These are phyloP conservation scores for Linnemannia schmuckeri DNA, from an alignment of 192 early-diverging fungal genomes.

Conservation along the genomic window DNA sequence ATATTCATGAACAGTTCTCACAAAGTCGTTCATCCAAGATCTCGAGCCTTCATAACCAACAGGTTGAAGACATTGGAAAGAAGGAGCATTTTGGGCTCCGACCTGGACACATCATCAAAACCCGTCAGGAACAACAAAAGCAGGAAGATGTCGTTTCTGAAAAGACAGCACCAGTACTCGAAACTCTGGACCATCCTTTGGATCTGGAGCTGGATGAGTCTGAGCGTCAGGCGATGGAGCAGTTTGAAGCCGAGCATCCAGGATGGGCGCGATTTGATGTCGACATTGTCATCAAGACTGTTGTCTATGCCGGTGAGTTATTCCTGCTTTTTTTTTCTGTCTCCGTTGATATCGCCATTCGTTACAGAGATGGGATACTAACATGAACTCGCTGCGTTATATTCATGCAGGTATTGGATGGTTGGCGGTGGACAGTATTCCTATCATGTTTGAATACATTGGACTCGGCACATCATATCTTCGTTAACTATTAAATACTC, in stretches of 20 bases:
- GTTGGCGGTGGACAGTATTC: slow-evolving; percentile 59
- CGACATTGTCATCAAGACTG: slow-evolving; percentile 70
- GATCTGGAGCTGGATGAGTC: slow-evolving; percentile 40
- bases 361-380: not conserved
- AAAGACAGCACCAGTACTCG: not conserved
- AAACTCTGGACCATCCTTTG: slow-evolving; percentile 12
- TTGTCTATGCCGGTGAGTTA: slow-evolving; percentile 66
- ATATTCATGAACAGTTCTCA: slow-evolving; percentile 62
- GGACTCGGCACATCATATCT: slow-evolving; percentile 40
- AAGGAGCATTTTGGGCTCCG: slow-evolving; percentile 46
- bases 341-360: not conserved
- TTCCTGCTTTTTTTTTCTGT: not conserved
- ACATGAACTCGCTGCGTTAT: not conserved
- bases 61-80: slow-evolving; percentile 20
- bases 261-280: slow-evolving; percentile 64
- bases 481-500: not conserved
- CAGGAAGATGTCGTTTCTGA: not conserved
- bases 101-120: slow-evolving; percentile 20
- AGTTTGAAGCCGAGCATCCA: slow-evolving; percentile 52
- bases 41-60: not conserved
- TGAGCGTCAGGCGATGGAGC: slow-evolving; percentile 43
- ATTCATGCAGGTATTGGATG: slow-evolving; percentile 61
- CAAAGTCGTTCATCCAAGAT: slow-evolving; percentile 40
- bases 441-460: slow-evolving; percentile 61
- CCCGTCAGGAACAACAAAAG: slow-evolving; percentile 7